Percentiles rank a stretch among this genome's conserved stretches.
These are phyloP conservation scores for Paecilomyces variotii DNA, from an alignment of 2,329 filamentous ascomycete species.

Conservation along the genomic window DNA sequence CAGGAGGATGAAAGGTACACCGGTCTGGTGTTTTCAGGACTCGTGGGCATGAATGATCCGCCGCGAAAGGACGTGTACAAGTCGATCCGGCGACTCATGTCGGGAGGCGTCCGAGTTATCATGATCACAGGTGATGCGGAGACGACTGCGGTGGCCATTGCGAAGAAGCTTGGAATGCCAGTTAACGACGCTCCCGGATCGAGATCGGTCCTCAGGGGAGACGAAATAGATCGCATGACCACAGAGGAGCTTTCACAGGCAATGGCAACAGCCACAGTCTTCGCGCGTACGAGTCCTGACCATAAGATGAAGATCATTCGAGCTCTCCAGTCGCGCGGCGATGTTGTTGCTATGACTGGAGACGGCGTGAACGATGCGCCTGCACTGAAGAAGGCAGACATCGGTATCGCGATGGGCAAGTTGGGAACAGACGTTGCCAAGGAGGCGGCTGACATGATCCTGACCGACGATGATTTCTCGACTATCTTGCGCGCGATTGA, in stretches of 20 bases:
- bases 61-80: slow-evolving; percentile 82
- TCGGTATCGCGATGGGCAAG: slow-evolving; percentile 93
- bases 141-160: slow-evolving; percentile 88
- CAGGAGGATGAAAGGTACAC: slow-evolving; percentile 67
- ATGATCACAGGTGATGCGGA: slow-evolving; percentile 99
- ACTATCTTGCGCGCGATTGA: slow-evolving; percentile 92
- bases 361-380: slow-evolving; percentile 98
- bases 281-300: slow-evolving; percentile 91
- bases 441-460: slow-evolving; percentile 80
- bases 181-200: slow-evolving; percentile 53
- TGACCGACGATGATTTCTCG: slow-evolving; percentile 83
- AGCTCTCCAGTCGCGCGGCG: slow-evolving; percentile 82
- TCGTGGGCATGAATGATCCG: slow-evolving; percentile 96
- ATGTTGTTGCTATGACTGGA: slow-evolving; percentile 98
- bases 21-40: slow-evolving; percentile 77
- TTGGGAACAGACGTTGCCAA: slow-evolving; percentile 96
- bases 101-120: slow-evolving; percentile 90
- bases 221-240: slow-evolving; percentile 89
- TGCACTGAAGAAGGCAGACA: slow-evolving; percentile 92
- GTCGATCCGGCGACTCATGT: slow-evolving; percentile 82
- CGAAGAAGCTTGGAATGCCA: slow-evolving; percentile 88
- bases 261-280: slow-evolving; percentile 84
- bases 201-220: slow-evolving; percentile 67
- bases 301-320: slow-evolving; percentile 97
- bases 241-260: slow-evolving; percentile 75